These are phyloP conservation scores for Hordeum pubiflorum DNA, from an alignment of 202 grass and related monocot species.

Conservation along the genomic window DNA sequence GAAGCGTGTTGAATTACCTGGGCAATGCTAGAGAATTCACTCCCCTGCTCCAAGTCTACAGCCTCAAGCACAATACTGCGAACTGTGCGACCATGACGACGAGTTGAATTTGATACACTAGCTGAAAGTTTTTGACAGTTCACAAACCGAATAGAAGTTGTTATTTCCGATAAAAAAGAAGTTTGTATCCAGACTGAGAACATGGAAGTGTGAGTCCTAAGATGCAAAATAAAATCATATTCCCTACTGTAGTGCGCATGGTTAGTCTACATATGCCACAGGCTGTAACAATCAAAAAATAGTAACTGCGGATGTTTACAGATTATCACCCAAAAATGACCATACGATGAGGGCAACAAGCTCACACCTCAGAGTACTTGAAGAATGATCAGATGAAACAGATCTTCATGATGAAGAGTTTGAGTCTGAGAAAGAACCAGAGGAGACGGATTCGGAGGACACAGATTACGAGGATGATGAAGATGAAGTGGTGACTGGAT, in stretches of 20 bases:
- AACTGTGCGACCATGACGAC: conserved; percentile 39
- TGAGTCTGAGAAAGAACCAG: background rate
- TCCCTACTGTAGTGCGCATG: background rate
- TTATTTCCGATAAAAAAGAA: background rate
- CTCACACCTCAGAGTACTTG: background rate
- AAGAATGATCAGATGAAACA: background rate
- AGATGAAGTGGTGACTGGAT: background rate
- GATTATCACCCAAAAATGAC: background rate
- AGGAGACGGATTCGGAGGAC: background rate
- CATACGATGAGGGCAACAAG: background rate
- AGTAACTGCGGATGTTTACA: background rate
- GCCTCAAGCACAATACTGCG: conserved; percentile 89
- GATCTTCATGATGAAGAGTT: background rate
- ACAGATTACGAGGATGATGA: background rate
- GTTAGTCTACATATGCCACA: background rate
- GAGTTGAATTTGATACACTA: conserved; percentile 37
- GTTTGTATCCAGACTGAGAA: background rate
- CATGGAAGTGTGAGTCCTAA: background rate
- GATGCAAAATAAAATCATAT: background rate
- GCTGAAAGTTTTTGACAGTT: conserved; percentile 28
- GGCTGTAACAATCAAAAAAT: background rate
- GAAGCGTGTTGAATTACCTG: conserved; percentile 45
- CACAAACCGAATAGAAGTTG: conserved; percentile 15
- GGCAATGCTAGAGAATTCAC: conserved; percentile 47
- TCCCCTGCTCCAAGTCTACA: conserved; percentile 75